Percentiles rank a stretch among this genome's conserved stretches.
Conservation (phyloP, 306 rosid genomes). For the Pyrus communis region DNA sequence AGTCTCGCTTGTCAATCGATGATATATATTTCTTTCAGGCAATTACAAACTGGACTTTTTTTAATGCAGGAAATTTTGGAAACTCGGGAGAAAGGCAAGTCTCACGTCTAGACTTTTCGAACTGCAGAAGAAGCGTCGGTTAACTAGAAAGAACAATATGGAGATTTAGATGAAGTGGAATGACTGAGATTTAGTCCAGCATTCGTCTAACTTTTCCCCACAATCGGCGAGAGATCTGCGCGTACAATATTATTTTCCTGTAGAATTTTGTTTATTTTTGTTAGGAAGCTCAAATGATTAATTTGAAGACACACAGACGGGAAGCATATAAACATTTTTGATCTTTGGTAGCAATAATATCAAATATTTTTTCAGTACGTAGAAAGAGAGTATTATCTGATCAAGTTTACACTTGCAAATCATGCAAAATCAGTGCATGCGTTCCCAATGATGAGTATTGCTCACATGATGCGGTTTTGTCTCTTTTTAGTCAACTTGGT, state of each 20-base stretch:
- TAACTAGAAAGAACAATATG: conserved; percentile 45
- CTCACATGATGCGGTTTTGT: too few relatives aligned
- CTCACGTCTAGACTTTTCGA: conserved; percentile 71
- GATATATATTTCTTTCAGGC: not conserved
- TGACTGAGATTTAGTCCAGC: not conserved
- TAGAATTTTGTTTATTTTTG: not conserved
- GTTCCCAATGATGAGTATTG: too few relatives aligned
- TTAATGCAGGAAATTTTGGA: conserved; percentile 72
- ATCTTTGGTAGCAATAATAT: too few relatives aligned
- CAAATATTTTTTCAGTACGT: too few relatives aligned
- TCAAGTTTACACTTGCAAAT: too few relatives aligned
- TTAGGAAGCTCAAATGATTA: not conserved
- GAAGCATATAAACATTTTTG: too few relatives aligned
- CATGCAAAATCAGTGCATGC: too few relatives aligned
- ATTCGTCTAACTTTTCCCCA: not conserved
- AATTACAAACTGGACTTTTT: conserved; percentile 10
- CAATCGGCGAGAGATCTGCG: not conserved
- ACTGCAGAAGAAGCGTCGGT: conserved; percentile 65
- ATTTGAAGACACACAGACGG: too few relatives aligned
- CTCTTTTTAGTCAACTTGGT: too few relatives aligned
- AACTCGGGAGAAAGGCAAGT: conserved; percentile 46
- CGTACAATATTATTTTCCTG: too few relatives aligned
- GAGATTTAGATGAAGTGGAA: conserved; percentile 57
- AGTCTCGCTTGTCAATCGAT: not conserved
- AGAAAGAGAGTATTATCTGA: too few relatives aligned